These are phyloP conservation scores for Candida manassasensis DNA, from an alignment of 805 yeast genomes.

Conservation along the genomic window DNA sequence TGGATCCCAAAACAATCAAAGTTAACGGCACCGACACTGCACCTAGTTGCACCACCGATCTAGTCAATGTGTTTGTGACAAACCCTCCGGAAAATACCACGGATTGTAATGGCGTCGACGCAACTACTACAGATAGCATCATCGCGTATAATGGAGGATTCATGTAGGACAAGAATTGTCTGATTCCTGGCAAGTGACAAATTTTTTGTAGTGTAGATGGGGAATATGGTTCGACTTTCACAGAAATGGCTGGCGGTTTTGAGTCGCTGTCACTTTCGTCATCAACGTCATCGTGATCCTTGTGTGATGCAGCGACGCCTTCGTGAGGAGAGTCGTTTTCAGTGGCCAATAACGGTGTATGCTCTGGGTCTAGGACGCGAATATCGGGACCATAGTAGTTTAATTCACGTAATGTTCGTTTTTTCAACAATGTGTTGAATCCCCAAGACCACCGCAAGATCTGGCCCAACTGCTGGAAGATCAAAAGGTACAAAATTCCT, in stretches of 20 bases:
- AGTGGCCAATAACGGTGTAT: not conserved
- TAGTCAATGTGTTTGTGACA: conserved; percentile 59
- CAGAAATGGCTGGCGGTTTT: conserved; percentile 1
- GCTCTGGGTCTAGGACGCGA: conserved; percentile 4
- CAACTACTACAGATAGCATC: conserved; percentile 64
- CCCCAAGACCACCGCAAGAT: conserved; percentile 88
- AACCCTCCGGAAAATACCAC: conserved; percentile 54
- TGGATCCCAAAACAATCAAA: conserved; percentile 73
- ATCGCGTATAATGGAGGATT: conserved; percentile 84
- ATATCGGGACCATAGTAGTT: conserved; percentile 14
- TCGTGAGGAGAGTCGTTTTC: not conserved
- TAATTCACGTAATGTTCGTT: conserved; percentile 38
- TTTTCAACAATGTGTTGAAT: conserved; percentile 61
- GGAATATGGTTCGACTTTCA: not conserved
- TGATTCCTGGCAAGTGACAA: conserved; percentile 8
- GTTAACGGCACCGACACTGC: conserved; percentile 75
- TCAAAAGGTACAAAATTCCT: conserved; percentile 67
- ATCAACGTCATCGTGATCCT: not conserved
- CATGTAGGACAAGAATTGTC: conserved; percentile 44
- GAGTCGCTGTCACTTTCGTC: not conserved
- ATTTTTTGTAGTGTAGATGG: conserved; percentile 6
- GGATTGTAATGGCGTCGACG: conserved; percentile 58
- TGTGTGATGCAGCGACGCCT: not conserved
- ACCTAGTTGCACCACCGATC: conserved; percentile 62
- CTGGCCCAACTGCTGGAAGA: conserved; percentile 81